These are phyloP conservation scores for Phalaenopsis equestris DNA, from an alignment of 106 monocot species.

Conservation along the genomic window DNA sequence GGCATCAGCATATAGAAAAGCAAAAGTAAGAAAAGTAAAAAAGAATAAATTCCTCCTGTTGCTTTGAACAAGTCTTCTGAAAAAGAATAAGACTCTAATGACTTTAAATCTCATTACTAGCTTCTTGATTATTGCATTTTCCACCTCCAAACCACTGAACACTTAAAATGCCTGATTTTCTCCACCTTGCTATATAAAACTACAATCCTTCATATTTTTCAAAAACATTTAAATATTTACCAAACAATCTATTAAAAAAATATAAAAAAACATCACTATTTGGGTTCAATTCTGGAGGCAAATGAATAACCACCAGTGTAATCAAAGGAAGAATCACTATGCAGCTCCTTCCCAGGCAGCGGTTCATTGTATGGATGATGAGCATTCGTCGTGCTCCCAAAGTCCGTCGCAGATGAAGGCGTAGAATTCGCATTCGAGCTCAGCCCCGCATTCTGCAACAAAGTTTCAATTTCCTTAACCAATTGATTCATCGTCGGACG, in stretches of 20 bases:
- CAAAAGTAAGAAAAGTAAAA: no score
- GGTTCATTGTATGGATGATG: conserved; percentile 28
- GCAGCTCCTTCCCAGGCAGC: conserved; percentile 3
- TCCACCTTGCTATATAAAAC: no score
- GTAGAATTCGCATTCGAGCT: conserved; percentile 22
- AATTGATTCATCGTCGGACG: conserved; percentile 58
- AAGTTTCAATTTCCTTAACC: conserved; percentile 52
- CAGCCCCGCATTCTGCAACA: conserved; percentile 27
- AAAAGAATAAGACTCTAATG: no score
- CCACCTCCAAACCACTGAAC: no score
- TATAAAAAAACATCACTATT: conserved; percentile 11
- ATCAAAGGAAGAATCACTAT: conserved; percentile 28
- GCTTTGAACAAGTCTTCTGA: no score
- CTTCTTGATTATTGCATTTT: no score
- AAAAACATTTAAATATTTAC: neutral
- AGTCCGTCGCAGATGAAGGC: conserved; percentile 35
- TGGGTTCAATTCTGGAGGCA: conserved; percentile 28
- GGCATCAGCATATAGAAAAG: no score
- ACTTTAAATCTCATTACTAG: no score
- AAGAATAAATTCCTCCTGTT: no score
- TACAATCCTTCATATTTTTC: no score
- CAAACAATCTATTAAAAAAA: neutral
- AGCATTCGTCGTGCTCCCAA: conserved; percentile 7
- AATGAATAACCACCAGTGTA: conserved; percentile 23
- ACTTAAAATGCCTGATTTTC: no score